A percentile compares a stretch with the other conserved stretches of the same genome.
These are phyloP conservation scores for Talaromyces sp. DNA, from an alignment of 2,329 filamentous ascomycete species.

Conservation along the genomic window DNA sequence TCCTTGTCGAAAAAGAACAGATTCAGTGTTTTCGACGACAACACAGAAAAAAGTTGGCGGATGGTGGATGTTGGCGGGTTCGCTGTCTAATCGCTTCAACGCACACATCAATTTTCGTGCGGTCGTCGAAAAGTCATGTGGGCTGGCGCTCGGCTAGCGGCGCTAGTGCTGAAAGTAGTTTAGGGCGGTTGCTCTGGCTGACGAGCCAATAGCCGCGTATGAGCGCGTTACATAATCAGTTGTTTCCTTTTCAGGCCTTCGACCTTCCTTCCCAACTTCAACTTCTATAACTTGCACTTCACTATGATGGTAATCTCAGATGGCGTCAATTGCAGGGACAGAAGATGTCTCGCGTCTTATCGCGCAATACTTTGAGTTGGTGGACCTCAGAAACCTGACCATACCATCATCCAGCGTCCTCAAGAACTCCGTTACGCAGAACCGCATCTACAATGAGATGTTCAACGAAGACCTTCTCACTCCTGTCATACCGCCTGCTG, in stretches of 20 bases:
- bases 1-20: constrained; percentile 21
- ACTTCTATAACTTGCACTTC: not conserved
- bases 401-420: constrained; percentile 63
- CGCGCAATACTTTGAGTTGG: constrained; percentile 78
- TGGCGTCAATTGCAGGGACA: not conserved
- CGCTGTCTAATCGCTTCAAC: constrained; percentile 10
- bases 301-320: not conserved
- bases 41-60: constrained; percentile 24
- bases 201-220: not conserved
- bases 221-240: not conserved
- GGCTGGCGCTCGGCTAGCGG: constrained; percentile 40
- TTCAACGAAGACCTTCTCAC: constrained; percentile 60
- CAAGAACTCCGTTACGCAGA: constrained; percentile 62
- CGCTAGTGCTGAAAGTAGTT: constrained; percentile 30
- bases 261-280: not conserved
- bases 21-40: constrained; percentile 4
- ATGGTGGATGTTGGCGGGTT: constrained; percentile 26
- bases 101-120: constrained; percentile 36
- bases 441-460: constrained; percentile 63
- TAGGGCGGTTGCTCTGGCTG: not conserved
- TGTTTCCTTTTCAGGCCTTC: not conserved
- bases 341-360: constrained; percentile 30
- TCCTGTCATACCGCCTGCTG: constrained; percentile 59
- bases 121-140: constrained; percentile 34
- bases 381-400: constrained; percentile 59